phyloP scores from a whole-genome alignment of 2,329 filamentous ascomycete genomes.

The Fusarium sp. region DNA sequence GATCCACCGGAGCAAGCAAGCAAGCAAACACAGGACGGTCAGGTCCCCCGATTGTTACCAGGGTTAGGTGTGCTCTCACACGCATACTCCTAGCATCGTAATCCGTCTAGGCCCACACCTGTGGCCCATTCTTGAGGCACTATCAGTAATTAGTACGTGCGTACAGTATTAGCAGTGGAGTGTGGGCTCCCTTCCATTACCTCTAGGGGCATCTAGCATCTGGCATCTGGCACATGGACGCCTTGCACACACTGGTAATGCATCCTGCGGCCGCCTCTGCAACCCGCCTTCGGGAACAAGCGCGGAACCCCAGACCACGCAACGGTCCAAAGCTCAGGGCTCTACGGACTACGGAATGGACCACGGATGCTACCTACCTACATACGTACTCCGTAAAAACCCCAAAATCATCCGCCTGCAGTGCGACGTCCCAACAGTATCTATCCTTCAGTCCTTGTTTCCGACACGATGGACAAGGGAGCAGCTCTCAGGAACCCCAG shows the following conservation, averaged over 20 bases:
- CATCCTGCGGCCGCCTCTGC: conserved; percentile 58
- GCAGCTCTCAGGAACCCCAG: conserved; percentile 17
- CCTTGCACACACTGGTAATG: conserved; percentile 49
- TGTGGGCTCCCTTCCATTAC: too few relatives aligned
- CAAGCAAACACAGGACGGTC: conserved; percentile 12
- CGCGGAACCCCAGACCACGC: conserved; percentile 52
- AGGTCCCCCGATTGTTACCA: conserved; percentile 30
- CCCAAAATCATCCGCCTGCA: conserved; percentile 33
- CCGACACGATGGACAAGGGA: conserved; percentile 13
- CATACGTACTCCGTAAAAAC: conserved; percentile 7
- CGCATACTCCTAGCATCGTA: conserved; percentile 16
- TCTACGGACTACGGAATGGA: background rate
- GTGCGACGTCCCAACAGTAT: conserved; percentile 35
- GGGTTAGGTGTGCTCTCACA: conserved; percentile 27
- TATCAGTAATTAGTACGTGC: too few relatives aligned
- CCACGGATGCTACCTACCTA: background rate
- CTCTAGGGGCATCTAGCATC: conserved; percentile 17
- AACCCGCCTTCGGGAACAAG: conserved; percentile 55
- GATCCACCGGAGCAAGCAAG: conserved; percentile 6
- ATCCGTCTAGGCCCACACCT: conserved; percentile 28
- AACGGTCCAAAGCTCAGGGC: conserved; percentile 43
- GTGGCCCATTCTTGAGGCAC: background rate
- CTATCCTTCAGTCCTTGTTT: conserved; percentile 34
- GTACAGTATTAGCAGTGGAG: too few relatives aligned
- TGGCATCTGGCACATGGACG: background rate